Percentiles rank a stretch among this genome's conserved stretches.
phyloP scores from a whole-genome alignment of 495 filamentous ascomycete species.

The Aspergillus coremiiformis region DNA sequence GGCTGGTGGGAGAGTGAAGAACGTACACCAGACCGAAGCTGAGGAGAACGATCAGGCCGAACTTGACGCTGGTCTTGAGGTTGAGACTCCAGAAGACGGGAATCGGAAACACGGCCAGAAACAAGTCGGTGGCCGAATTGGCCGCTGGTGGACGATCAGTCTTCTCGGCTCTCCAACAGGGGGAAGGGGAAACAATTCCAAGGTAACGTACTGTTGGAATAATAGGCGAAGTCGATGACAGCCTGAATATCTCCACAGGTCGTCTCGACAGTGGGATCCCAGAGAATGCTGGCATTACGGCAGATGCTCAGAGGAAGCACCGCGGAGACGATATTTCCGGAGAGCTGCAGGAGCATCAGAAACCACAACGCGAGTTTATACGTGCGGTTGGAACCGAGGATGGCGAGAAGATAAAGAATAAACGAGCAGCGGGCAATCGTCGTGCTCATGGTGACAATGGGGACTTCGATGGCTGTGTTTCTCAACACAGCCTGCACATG shows the following conservation, averaged over 20 bases:
- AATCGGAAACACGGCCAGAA: slow-evolving; percentile 36
- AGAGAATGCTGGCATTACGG: slow-evolving; percentile 18
- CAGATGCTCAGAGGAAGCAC: slow-evolving; percentile 29
- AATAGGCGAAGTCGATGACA: slow-evolving; percentile 28
- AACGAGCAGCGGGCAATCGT: slow-evolving; percentile 29
- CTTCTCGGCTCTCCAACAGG: too few species aligned
- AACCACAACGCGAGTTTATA: slow-evolving; percentile 24
- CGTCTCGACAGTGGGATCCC: slow-evolving; percentile 21
- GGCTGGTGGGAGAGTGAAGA: not conserved
- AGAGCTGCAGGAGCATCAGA: slow-evolving; percentile 21
- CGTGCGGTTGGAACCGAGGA: slow-evolving; percentile 23
- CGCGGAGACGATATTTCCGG: slow-evolving; percentile 23
- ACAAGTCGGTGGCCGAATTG: slow-evolving; percentile 35
- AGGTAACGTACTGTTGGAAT: slow-evolving; percentile 23
- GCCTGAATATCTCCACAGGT: slow-evolving; percentile 19
- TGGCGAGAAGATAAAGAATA: slow-evolving; percentile 26
- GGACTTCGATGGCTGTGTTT: slow-evolving; percentile 25
- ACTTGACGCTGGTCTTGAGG: slow-evolving; percentile 30
- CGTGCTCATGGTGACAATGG: slow-evolving; percentile 29
- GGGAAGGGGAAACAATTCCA: too few species aligned
- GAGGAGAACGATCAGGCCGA: slow-evolving; percentile 34
- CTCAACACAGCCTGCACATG: slow-evolving; percentile 22
- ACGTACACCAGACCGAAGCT: slow-evolving; percentile 35
- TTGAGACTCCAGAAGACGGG: slow-evolving; percentile 41
- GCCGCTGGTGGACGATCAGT: slow-evolving; percentile 20